These are phyloP conservation scores for Ceratocystis eucalypticola DNA, from an alignment of 2,329 filamentous ascomycete species.

Conservation along the genomic window DNA sequence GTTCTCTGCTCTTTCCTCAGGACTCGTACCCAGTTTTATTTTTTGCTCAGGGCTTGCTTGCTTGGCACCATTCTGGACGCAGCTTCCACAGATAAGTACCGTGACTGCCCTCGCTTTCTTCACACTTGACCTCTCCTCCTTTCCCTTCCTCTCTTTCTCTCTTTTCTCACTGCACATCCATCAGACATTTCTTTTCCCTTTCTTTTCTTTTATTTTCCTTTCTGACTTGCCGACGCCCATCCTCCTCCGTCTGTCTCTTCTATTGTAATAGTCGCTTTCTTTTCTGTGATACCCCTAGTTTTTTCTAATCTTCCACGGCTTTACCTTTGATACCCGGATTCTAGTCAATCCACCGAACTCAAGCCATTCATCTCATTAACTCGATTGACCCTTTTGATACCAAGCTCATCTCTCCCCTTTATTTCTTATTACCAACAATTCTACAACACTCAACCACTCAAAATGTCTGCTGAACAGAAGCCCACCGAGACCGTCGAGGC, in stretches of 20 bases:
- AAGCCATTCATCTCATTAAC: slow-evolving; percentile 17
- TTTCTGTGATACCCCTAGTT: slow-evolving; percentile 27
- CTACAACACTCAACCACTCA: slow-evolving; percentile 26
- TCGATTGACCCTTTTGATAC: not conserved
- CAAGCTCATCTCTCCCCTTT: slow-evolving; percentile 21
- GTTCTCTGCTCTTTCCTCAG: too few species aligned
- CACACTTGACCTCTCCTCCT: slow-evolving; percentile 22
- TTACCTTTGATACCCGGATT: slow-evolving; percentile 19
- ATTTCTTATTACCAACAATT: not conserved
- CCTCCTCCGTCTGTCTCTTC: slow-evolving; percentile 21
- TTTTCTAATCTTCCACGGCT: slow-evolving; percentile 19
- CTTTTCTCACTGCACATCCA: slow-evolving; percentile 20
- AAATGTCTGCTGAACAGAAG: slow-evolving; percentile 65
- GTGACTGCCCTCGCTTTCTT: slow-evolving; percentile 27
- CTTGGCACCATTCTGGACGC: not conserved
- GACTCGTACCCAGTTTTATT: too few species aligned
- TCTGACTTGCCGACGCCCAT: slow-evolving; percentile 33
- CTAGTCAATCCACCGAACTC: slow-evolving; percentile 17
- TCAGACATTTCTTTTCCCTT: slow-evolving; percentile 26
- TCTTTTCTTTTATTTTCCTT: slow-evolving; percentile 33
- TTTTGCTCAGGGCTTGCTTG: too few species aligned
- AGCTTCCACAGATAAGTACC: slow-evolving; percentile 31
- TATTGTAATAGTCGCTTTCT: slow-evolving; percentile 29
- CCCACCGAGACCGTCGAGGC: slow-evolving; percentile 39
- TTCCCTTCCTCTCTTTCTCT: slow-evolving; percentile 28